A percentile compares a stretch with the other conserved stretches of the same genome.
phyloP scores from a whole-genome alignment of 108 stramenopile genomes.

The Craspedostauros australis region DNA sequence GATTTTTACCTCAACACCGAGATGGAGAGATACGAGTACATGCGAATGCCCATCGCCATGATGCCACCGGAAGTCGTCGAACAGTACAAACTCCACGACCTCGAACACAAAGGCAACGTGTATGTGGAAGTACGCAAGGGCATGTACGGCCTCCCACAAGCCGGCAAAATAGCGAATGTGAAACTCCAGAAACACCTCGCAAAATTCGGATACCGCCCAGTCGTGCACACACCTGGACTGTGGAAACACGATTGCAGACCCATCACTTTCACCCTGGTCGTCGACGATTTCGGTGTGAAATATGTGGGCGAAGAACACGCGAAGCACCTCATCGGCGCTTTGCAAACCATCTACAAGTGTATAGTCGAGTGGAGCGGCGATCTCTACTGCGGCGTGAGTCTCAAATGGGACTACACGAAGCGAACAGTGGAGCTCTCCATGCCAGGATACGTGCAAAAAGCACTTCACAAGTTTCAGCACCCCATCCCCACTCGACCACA shows the following conservation, averaged over 20 bases:
- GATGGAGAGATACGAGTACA: too few species aligned
- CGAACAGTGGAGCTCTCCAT: conserved; percentile 32
- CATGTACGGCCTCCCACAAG: conserved; percentile 52
- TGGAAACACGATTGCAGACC: conserved; percentile 23
- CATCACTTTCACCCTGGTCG: conserved; percentile 34
- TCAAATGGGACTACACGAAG: conserved; percentile 39
- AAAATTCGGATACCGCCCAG: conserved; percentile 15
- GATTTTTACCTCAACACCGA: conserved; percentile 40
- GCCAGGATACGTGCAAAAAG: conserved; percentile 36
- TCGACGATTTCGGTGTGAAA: conserved; percentile 49
- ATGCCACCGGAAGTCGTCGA: conserved; percentile 33
- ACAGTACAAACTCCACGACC: conserved; percentile 21
- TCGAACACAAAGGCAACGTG: background rate
- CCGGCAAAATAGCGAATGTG: conserved; percentile 32
- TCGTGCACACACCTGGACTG: conserved; percentile 24
- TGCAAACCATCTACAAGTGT: conserved; percentile 13
- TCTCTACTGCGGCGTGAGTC: conserved; percentile 23
- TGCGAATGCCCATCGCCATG: conserved; percentile 12
- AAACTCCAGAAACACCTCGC: conserved; percentile 8
- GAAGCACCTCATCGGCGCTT: conserved; percentile 30
- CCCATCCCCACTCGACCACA: conserved; percentile 22
- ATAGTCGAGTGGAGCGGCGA: conserved; percentile 25
- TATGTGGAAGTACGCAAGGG: conserved; percentile 16
- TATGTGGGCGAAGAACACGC: conserved; percentile 21
- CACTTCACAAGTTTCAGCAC: conserved; percentile 27